phyloP scores from a whole-genome alignment of 306 rosid species.

The Medicago ruthenica region DNA sequence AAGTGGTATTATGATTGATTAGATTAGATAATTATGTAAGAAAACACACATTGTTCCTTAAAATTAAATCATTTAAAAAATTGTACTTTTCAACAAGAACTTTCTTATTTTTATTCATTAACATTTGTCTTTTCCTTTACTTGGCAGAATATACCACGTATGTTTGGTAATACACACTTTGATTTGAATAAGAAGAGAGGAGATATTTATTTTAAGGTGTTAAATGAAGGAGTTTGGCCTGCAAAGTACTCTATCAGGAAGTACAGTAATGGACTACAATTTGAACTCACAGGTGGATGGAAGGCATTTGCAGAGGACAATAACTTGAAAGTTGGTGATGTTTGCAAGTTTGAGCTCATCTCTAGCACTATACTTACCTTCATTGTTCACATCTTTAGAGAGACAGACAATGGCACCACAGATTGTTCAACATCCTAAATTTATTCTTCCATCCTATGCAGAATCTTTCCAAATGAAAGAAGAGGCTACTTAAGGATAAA shows the following conservation, averaged over 20 bases:
- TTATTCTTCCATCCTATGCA: too few relatives aligned
- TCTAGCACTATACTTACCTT: not conserved
- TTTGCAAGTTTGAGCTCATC: not conserved
- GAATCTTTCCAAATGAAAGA: too few relatives aligned
- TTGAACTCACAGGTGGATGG: not conserved
- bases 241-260: not conserved
- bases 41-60: too few relatives aligned
- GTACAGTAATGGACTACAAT: not conserved
- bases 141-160: slow-evolving; percentile 1
- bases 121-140: not conserved
- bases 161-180: slow-evolving; percentile 25
- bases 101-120: not conserved
- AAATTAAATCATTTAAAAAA: too few relatives aligned
- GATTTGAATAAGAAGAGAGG: not conserved
- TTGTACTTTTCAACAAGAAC: too few relatives aligned
- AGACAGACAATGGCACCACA: not conserved
- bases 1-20: too few relatives aligned
- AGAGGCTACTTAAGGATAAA: too few relatives aligned
- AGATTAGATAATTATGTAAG: too few relatives aligned
- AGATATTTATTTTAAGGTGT: not conserved
- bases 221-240: not conserved
- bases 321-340: not conserved
- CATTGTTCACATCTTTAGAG: not conserved
- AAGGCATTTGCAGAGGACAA: not conserved
- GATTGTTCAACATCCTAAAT: not conserved